Conservation (phyloP, 352 stramenopile species). For the Pythium dissotocum region DNA sequence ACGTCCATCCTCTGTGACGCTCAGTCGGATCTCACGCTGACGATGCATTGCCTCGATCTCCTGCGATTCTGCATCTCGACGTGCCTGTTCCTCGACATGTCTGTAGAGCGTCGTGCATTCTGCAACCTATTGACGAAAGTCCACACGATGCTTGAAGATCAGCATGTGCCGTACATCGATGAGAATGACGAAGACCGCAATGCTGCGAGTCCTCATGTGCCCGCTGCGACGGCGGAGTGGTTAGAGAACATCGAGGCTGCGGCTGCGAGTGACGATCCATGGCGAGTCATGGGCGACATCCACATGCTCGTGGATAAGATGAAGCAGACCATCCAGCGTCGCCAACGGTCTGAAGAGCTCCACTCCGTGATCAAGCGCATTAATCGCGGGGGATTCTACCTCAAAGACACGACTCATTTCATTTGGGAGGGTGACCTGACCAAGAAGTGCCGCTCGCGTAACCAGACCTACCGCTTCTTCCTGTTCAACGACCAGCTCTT, state of each 20-base stretch:
- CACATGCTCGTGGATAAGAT: slow-evolving; percentile 89
- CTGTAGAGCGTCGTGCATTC: slow-evolving; percentile 73
- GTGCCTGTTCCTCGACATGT: slow-evolving; percentile 82
- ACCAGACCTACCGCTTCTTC: slow-evolving; percentile 86
- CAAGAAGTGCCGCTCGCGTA: slow-evolving; percentile 92
- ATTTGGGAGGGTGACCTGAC: slow-evolving; percentile 93
- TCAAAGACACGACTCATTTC: slow-evolving; percentile 95
- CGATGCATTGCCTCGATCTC: slow-evolving; percentile 81
- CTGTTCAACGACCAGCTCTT: slow-evolving; percentile 88
- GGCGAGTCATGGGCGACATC: slow-evolving; percentile 86
- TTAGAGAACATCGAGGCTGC: slow-evolving; percentile 67
- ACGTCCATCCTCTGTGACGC: slow-evolving; percentile 82
- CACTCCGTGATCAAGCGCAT: slow-evolving; percentile 90
- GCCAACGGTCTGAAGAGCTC: slow-evolving; percentile 78
- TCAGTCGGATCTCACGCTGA: slow-evolving; percentile 76
- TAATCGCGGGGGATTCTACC: slow-evolving; percentile 87
- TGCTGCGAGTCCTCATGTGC: neutral
- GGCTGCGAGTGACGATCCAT: slow-evolving; percentile 65
- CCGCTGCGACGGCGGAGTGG: slow-evolving; percentile 36
- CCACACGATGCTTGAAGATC: slow-evolving; percentile 55
- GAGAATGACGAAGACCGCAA: slow-evolving; percentile 25
- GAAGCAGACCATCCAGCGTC: slow-evolving; percentile 88
- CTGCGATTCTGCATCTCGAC: slow-evolving; percentile 82
- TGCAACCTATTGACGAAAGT: slow-evolving; percentile 77
- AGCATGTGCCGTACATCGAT: slow-evolving; percentile 18